Conservation (phyloP, 2,329 filamentous ascomycete genomes). For the Aspergillus transmontanensis region DNA sequence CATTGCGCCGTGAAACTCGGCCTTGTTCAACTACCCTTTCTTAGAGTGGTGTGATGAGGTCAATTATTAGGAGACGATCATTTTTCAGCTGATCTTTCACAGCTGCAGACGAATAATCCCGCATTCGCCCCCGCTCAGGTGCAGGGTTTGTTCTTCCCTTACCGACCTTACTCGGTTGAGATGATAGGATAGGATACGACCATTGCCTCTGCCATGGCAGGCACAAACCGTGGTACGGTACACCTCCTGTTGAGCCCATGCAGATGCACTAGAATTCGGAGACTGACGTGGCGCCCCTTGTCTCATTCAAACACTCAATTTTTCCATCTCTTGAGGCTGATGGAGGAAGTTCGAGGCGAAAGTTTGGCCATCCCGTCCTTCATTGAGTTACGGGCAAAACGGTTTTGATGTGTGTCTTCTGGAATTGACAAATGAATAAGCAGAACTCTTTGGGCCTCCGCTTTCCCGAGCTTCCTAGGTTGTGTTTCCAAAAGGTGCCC, state of each 20-base stretch:
- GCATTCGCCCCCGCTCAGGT: slow-evolving; percentile 41
- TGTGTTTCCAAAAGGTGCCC: slow-evolving; percentile 12
- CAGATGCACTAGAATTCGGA: slow-evolving; percentile 42
- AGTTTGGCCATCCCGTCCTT: slow-evolving; percentile 23
- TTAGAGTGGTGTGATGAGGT: slow-evolving; percentile 24
- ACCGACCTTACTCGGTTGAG: slow-evolving; percentile 27
- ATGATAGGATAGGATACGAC: slow-evolving; percentile 41
- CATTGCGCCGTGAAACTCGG: slow-evolving; percentile 19
- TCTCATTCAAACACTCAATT: slow-evolving; percentile 34
- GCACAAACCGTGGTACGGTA: slow-evolving; percentile 38
- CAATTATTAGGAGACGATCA: slow-evolving; percentile 28
- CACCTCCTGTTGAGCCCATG: slow-evolving; percentile 38
- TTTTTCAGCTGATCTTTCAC: slow-evolving; percentile 46
- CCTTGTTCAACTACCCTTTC: slow-evolving; percentile 16
- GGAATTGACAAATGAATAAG: slow-evolving; percentile 18
- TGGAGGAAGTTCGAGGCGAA: slow-evolving; percentile 25
- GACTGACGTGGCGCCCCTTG: slow-evolving; percentile 43
- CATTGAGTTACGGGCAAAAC: slow-evolving; percentile 16
- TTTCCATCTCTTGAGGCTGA: slow-evolving; percentile 29
- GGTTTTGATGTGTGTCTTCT: slow-evolving; percentile 10
- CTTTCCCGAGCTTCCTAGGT: slow-evolving; percentile 20
- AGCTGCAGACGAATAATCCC: slow-evolving; percentile 43
- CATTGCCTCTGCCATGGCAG: slow-evolving; percentile 33
- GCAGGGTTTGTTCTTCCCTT: slow-evolving; percentile 35
- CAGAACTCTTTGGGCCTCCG: slow-evolving; percentile 16